These are phyloP conservation scores for Chalciporus piperatus DNA, from an alignment of 768 basidiomycete genomes.

Conservation along the genomic window DNA sequence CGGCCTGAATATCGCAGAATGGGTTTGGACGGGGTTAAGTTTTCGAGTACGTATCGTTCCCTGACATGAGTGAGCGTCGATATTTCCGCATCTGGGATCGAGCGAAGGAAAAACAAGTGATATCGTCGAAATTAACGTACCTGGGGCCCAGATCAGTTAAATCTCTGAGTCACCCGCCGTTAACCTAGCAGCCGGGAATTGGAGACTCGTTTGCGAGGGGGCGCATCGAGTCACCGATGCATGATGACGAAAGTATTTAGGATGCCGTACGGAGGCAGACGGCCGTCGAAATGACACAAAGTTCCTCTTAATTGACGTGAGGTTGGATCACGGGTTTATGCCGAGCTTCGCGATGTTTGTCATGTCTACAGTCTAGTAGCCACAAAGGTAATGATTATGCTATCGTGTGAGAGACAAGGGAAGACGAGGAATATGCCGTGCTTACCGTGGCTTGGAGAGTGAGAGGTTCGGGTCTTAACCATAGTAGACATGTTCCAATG, in stretches of 20 bases:
- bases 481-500: too few relatives aligned
- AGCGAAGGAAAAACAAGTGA: background rate
- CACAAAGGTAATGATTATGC: background rate
- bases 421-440: background rate
- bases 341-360: background rate
- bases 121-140: constrained; percentile 10
- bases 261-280: constrained; percentile 30
- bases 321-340: background rate
- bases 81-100: background rate
- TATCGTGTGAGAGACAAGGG: background rate
- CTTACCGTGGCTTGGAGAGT: background rate
- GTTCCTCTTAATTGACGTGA: constrained; percentile 28
- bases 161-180: constrained; percentile 30
- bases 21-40: background rate
- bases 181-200: constrained; percentile 13
- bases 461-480: too few relatives aligned
- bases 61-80: background rate
- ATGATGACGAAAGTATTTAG: constrained; percentile 40
- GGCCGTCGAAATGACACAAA: constrained; percentile 43
- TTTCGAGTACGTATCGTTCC: background rate
- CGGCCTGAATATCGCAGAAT: background rate
- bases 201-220: constrained; percentile 41
- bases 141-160: constrained; percentile 47
- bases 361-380: background rate
- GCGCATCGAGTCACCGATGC: constrained; percentile 32